These are phyloP conservation scores for Penicillium sp. DNA, from an alignment of 2,329 filamentous ascomycete species.

Conservation along the genomic window DNA sequence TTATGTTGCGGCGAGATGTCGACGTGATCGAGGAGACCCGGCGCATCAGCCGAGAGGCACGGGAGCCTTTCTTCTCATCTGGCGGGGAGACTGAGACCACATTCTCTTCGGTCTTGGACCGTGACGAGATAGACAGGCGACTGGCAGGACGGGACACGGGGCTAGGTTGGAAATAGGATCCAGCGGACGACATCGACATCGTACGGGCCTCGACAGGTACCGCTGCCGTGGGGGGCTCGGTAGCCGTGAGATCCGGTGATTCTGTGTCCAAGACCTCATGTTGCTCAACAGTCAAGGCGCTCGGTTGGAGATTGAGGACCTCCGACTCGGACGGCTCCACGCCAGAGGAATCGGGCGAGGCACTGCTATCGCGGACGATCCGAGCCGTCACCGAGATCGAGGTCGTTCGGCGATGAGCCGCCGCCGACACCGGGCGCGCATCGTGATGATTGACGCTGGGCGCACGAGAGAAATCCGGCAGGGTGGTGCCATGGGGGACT, in stretches of 20 bases:
- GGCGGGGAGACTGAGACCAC: slow-evolving; percentile 24
- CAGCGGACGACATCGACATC: slow-evolving; percentile 37
- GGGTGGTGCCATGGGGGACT: slow-evolving; percentile 18
- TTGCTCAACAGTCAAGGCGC: slow-evolving; percentile 61
- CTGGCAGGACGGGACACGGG: slow-evolving; percentile 35
- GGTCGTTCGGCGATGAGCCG: slow-evolving; percentile 42
- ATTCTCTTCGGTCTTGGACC: slow-evolving; percentile 32
- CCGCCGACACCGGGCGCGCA: slow-evolving; percentile 20
- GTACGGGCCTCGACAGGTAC: slow-evolving; percentile 25
- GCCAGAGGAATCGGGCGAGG: slow-evolving; percentile 32
- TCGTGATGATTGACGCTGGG: slow-evolving; percentile 28
- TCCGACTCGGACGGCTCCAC: slow-evolving; percentile 25
- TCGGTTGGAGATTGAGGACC: slow-evolving; percentile 46
- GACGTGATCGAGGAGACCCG: slow-evolving; percentile 58
- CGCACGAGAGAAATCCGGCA: slow-evolving; percentile 26
- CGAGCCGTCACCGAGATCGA: slow-evolving; percentile 84
- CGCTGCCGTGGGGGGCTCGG: slow-evolving; percentile 11
- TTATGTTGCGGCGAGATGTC: slow-evolving; percentile 46
- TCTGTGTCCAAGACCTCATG: slow-evolving; percentile 47
- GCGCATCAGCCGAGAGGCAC: slow-evolving; percentile 58
- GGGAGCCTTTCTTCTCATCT: slow-evolving; percentile 51
- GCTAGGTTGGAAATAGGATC: slow-evolving; percentile 29
- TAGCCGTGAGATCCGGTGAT: slow-evolving; percentile 14
- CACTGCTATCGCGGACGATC: slow-evolving; percentile 62
- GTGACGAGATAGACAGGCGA: slow-evolving; percentile 36